These are phyloP conservation scores for Phoenix roebelenii DNA, from an alignment of 176 grass and related monocot species.

Conservation along the genomic window DNA sequence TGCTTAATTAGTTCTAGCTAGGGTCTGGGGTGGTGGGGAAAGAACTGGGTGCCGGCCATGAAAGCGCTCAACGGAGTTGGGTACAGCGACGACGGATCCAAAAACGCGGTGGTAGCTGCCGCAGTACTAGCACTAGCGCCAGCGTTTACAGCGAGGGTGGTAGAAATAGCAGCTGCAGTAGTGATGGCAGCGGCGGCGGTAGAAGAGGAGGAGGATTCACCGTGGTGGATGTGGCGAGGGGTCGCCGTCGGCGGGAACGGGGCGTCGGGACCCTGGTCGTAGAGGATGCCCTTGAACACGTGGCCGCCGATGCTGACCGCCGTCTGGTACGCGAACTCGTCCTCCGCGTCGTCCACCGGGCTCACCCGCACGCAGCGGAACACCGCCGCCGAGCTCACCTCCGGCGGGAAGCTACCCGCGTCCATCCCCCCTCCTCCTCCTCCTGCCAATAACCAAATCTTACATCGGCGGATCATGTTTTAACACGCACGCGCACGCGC, in stretches of 20 bases:
- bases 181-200: neutral
- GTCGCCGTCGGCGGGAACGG: slow-evolving; percentile 8
- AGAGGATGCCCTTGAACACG: slow-evolving; percentile 42
- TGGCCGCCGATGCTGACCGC: slow-evolving; percentile 39
- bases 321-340: slow-evolving; percentile 39
- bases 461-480: too few relatives aligned
- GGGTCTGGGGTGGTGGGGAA: slow-evolving; percentile 38
- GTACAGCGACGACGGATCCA: slow-evolving; percentile 28
- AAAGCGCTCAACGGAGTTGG: slow-evolving; percentile 37
- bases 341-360: slow-evolving; percentile 28
- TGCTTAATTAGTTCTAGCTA: slow-evolving; percentile 4
- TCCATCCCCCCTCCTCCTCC: slow-evolving; percentile 12
- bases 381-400: slow-evolving; percentile 33
- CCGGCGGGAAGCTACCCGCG: slow-evolving; percentile 24
- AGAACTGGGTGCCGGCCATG: slow-evolving; percentile 56
- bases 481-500: too few relatives aligned
- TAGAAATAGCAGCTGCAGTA: neutral
- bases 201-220: slow-evolving; percentile 18
- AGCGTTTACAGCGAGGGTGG: too few relatives aligned
- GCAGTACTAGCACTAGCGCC: neutral
- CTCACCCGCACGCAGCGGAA: slow-evolving; percentile 46
- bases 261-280: slow-evolving; percentile 37
- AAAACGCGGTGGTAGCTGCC: slow-evolving; percentile 2
- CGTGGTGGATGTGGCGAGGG: slow-evolving; percentile 13
- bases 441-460: too few relatives aligned